Conservation (phyloP, 2,329 filamentous ascomycete species). For the Lachnellula arida region DNA sequence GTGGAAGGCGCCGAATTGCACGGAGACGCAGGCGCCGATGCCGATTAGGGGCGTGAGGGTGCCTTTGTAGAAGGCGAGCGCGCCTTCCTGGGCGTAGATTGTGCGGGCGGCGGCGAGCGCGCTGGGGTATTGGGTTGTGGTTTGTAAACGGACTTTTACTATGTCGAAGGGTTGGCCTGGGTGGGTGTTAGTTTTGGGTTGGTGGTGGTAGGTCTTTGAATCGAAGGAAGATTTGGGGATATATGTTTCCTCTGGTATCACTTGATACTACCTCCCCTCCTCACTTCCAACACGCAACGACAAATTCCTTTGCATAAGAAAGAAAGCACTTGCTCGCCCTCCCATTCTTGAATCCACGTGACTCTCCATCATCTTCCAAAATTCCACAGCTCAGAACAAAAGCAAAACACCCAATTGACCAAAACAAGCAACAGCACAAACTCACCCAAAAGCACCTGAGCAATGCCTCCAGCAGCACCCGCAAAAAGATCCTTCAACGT, state of each 20-base stretch:
- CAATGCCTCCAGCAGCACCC: constrained; percentile 85
- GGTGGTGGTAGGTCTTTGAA: neutral
- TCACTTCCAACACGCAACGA: neutral
- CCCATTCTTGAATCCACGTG: neutral
- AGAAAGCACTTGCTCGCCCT: neutral
- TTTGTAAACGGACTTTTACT: constrained; percentile 95
- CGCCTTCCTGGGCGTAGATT: constrained; percentile 84
- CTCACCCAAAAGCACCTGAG: constrained; percentile 89
- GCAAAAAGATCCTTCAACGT: constrained; percentile 78
- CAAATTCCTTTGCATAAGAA: neutral
- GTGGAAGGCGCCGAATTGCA: constrained; percentile 98
- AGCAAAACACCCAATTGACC: neutral
- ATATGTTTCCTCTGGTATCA: neutral
- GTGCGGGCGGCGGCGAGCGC: constrained; percentile 75
- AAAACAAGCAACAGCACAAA: constrained; percentile 22
- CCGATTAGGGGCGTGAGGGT: constrained; percentile 91
- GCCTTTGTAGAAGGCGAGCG: constrained; percentile 95
- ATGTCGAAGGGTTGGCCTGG: constrained; percentile 77
- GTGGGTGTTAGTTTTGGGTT: constrained; percentile 17
- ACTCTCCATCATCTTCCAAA: neutral
- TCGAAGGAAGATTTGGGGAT: neutral
- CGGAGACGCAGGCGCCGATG: constrained; percentile 95
- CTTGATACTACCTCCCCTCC: neutral
- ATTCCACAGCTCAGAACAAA: neutral
- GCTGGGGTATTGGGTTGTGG: constrained; percentile 72